A percentile compares a stretch with the other conserved stretches of the same genome.
phyloP scores from a whole-genome alignment of 495 filamentous ascomycete species.

The Cladorrhinum samala region DNA sequence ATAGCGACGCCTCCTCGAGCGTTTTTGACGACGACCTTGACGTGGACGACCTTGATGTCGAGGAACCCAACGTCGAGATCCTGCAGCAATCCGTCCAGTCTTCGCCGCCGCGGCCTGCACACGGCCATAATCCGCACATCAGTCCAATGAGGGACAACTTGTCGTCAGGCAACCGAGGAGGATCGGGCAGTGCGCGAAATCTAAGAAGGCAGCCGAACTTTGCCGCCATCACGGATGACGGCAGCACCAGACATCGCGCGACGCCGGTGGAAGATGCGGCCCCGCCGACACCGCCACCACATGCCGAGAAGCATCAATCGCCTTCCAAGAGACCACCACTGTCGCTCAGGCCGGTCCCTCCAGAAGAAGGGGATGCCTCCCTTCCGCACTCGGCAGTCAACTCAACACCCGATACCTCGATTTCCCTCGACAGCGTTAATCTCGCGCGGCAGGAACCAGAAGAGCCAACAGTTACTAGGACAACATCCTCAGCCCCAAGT shows the following conservation, averaged over 20 bases:
- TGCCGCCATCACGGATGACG: slow-evolving; percentile 41
- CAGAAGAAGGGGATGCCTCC: slow-evolving; percentile 12
- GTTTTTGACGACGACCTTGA: slow-evolving; percentile 38
- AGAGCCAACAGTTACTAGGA: neutral
- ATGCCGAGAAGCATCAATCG: slow-evolving; percentile 17
- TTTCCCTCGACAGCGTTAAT: slow-evolving; percentile 5
- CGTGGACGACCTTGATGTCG: slow-evolving; percentile 42
- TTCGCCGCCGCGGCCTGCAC: slow-evolving; percentile 29
- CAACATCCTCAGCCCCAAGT: neutral
- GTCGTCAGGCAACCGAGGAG: slow-evolving; percentile 38
- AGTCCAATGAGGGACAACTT: slow-evolving; percentile 43
- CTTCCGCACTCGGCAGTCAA: slow-evolving; percentile 14
- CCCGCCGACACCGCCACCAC: slow-evolving; percentile 27
- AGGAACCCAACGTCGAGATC: slow-evolving; percentile 44
- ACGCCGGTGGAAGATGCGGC: slow-evolving; percentile 9
- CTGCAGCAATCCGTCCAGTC: slow-evolving; percentile 38
- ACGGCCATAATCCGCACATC: slow-evolving; percentile 40
- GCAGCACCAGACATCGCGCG: slow-evolving; percentile 30
- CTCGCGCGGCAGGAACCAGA: neutral
- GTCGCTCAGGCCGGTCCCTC: slow-evolving; percentile 16
- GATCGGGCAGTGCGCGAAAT: neutral
- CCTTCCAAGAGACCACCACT: slow-evolving; percentile 22
- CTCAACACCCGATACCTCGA: slow-evolving; percentile 16
- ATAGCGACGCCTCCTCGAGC: slow-evolving; percentile 5
- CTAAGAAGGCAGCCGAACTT: slow-evolving; percentile 30